Percentiles rank a stretch among this genome's conserved stretches.
These are phyloP conservation scores for Penium margaritaceum DNA, from an alignment of 139 green algal species.

Conservation along the genomic window DNA sequence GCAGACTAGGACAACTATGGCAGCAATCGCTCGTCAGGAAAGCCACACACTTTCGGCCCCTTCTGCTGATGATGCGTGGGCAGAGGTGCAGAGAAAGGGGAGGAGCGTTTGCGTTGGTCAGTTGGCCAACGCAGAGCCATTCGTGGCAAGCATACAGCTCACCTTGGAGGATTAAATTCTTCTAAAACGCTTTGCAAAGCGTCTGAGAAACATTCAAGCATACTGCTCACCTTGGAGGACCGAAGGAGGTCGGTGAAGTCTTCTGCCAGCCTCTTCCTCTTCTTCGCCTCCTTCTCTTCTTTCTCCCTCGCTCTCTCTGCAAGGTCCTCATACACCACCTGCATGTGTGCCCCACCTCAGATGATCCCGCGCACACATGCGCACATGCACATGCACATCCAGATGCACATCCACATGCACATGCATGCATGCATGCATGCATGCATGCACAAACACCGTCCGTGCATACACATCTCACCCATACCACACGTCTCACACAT, in stretches of 20 bases:
- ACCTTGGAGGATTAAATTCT: not conserved
- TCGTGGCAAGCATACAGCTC: not conserved
- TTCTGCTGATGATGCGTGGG: no score
- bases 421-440: no score
- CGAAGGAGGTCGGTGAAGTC: slow-evolving; percentile 26
- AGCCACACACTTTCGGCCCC: not conserved
- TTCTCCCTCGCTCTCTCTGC: slow-evolving; percentile 37
- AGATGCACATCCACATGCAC: no score
- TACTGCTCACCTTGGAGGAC: slow-evolving; percentile 22
- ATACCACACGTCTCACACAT: no score
- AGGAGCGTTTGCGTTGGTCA: no score
- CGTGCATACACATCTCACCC: no score
- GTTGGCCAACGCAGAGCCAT: not conserved
- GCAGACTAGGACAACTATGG: no score
- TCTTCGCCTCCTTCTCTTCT: slow-evolving; percentile 45
- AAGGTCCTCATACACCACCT: slow-evolving; percentile 40
- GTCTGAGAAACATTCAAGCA: no score
- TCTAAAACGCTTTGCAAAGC: not conserved
- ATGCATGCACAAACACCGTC: no score
- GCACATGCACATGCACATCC: no score
- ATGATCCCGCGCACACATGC: not conserved
- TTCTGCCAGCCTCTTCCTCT: slow-evolving; percentile 19
- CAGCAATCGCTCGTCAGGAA: no score
- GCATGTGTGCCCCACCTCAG: no score
- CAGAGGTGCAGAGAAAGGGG: not conserved